Evolutionary conservation across 2,329 filamentous ascomycete species (phyloP), one percentile per base, ranked within the genome.

Genomic region (Neonectria neomacrospora): DNA sequence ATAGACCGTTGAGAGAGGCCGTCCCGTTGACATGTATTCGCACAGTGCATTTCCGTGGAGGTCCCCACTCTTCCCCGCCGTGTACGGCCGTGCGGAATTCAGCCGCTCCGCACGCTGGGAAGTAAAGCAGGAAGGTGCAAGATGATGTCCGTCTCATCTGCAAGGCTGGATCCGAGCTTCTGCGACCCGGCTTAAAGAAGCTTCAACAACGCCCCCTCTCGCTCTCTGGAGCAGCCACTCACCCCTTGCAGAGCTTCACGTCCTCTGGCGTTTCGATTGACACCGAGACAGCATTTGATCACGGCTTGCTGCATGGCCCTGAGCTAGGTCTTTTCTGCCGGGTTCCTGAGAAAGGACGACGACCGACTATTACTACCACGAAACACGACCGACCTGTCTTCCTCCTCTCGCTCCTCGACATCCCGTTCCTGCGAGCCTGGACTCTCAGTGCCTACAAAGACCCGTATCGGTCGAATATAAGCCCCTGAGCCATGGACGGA

Each of bases 401-500:
- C n/a, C 23, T 48, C 26, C 16, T n/a, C 26, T 22, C n/a, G 23
- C 16, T 18, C 47, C 23, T 10, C 44, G 7, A 48, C 44, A 4
- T 20, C 5, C 28, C 26, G 5, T 18, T 30, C 26, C 14, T 14
- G 30, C 28, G 28, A 34, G 11, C 7, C 28, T 16, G 14, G 5
- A 32, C 18, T 20, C 14, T n/a, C 5, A 32, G 5, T n/a, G 22
- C 11, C 18, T 50, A 11, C n/a, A 32, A 12, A 9, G 8, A 20
- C 5, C n/a, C 20, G 54, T 42, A 39, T 16, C 44, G 20, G 39
- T 54, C 47, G 55, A 22, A 52, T 53, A 18, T 26, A 26, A 26
- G 1, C 18, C 32, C 51, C 23, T 42, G 34, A 45, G 59, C 55
- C 42, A 79, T 79, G 77, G 72, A 76, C 18, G 67, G 67, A 30